Conservation (phyloP, 352 stramenopile genomes). For the Phytophthora agathidicida region DNA sequence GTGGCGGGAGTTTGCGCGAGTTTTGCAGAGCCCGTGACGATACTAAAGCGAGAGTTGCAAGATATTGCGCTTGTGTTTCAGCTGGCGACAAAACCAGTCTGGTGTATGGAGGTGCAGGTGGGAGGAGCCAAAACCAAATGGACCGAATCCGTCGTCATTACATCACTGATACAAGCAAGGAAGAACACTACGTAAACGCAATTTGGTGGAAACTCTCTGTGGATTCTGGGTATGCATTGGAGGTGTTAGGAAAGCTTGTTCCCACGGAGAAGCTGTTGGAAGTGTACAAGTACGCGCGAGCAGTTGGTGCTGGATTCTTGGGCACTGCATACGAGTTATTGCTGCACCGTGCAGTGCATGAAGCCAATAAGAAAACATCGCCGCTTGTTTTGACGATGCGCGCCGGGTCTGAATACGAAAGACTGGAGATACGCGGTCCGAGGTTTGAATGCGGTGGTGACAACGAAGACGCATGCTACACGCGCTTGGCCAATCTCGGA, state of each 20-base stretch:
- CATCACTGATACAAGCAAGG: constrained; percentile 9
- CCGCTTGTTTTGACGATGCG: constrained; percentile 25
- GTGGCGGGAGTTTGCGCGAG: constrained; percentile 29
- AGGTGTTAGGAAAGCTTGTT: not conserved
- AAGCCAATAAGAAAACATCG: constrained; percentile 8
- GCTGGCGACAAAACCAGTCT: constrained; percentile 5
- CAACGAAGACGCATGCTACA: constrained; percentile 7
- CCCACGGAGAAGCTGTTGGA: constrained; percentile 2
- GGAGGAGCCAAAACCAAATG: constrained; percentile 2
- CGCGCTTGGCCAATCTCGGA: constrained; percentile 8
- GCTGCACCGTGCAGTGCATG: constrained; percentile 15
- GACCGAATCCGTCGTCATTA: constrained; percentile 29
- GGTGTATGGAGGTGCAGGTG: constrained; percentile 19
- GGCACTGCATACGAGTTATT: constrained; percentile 11
- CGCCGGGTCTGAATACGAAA: constrained; percentile 17
- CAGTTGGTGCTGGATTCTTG: constrained; percentile 10
- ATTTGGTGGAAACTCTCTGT: constrained; percentile 1
- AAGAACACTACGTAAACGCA: constrained; percentile 13
- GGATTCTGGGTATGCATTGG: not conserved
- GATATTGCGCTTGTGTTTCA: not conserved
- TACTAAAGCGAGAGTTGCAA: not conserved
- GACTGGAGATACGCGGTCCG: constrained; percentile 13
- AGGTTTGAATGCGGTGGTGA: constrained; percentile 9
- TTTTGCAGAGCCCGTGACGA: constrained; percentile 7
- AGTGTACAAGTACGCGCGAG: constrained; percentile 6